These are phyloP conservation scores for Microascus cirrosus DNA, from an alignment of 2,329 filamentous ascomycete species.

Conservation along the genomic window DNA sequence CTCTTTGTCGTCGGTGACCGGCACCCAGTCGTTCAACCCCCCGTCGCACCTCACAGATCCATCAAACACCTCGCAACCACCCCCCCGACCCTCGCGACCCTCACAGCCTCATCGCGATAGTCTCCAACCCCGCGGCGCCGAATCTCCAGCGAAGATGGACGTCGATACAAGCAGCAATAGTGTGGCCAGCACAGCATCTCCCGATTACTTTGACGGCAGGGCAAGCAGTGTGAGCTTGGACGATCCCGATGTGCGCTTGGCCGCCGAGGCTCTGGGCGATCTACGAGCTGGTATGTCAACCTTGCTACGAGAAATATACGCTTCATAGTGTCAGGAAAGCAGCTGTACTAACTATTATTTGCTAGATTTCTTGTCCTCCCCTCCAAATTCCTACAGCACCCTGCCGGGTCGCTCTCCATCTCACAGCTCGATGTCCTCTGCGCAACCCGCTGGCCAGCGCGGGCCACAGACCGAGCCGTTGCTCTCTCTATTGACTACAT, in stretches of 20 bases:
- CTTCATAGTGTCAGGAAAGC: background rate
- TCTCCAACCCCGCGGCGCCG: constrained; percentile 29
- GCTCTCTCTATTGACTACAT: constrained; percentile 75
- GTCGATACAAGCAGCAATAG: constrained; percentile 30
- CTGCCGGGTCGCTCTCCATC: constrained; percentile 22
- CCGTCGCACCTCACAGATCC: constrained; percentile 8
- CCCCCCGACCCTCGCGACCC: constrained; percentile 26
- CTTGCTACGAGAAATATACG: background rate
- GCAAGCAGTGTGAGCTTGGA: constrained; percentile 46
- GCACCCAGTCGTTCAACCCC: constrained; percentile 8
- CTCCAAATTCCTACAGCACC: constrained; percentile 32
- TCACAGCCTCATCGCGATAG: constrained; percentile 36
- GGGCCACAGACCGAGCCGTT: constrained; percentile 50
- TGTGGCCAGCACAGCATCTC: constrained; percentile 29
- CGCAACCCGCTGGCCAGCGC: constrained; percentile 17
- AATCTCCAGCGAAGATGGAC: constrained; percentile 37
- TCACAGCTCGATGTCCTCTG: constrained; percentile 18
- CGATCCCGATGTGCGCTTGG: constrained; percentile 56
- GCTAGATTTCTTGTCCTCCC: constrained; percentile 56
- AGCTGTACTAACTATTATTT: background rate
- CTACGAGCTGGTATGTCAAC: constrained; percentile 54
- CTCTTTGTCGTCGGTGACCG: constrained; percentile 29
- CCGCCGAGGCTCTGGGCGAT: constrained; percentile 66
- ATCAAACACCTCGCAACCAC: background rate
- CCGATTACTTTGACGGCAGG: constrained; percentile 33